Conservation (phyloP, 352 stramenopile genomes). For the Phytopythium vexans region DNA sequence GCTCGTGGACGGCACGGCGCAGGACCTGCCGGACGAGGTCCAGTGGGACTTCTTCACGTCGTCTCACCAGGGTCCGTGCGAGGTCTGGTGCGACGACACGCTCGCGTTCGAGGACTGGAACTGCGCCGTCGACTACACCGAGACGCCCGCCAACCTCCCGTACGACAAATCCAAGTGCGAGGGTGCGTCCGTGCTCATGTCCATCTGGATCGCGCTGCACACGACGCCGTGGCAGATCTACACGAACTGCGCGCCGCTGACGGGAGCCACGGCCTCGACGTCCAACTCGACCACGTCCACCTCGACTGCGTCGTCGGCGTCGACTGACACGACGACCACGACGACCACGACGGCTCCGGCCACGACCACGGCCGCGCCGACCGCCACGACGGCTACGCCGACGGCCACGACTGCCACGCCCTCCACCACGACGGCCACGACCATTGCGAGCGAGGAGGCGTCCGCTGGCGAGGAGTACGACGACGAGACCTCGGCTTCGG, state of each 20-base stretch:
- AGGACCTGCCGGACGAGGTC: conserved; percentile 14
- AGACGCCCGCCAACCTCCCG: conserved; percentile 15
- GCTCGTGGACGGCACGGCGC: not conserved
- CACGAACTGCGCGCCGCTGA: conserved; percentile 23
- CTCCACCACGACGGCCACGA: not conserved
- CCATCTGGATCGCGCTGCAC: conserved; percentile 31
- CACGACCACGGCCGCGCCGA: not conserved
- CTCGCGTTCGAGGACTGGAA: conserved; percentile 26
- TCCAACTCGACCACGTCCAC: not conserved
- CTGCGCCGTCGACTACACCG: conserved; percentile 15
- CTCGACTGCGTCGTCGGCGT: not conserved
- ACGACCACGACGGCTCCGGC: conserved; percentile 7
- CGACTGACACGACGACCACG: conserved; percentile 2
- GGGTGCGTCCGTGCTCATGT: conserved; percentile 17
- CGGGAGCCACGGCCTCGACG: not conserved
- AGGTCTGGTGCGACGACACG: conserved; percentile 33
- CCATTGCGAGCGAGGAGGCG: no score
- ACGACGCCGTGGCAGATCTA: conserved; percentile 26
- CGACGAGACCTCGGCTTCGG: no score
- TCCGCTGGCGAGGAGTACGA: no score
- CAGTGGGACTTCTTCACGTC: conserved; percentile 19
- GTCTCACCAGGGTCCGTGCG: conserved; percentile 25
- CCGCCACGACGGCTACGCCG: not conserved
- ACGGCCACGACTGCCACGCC: not conserved
- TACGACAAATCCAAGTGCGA: conserved; percentile 23